Evolutionary conservation across 345 rosid genomes (phyloP), one percentile per base, ranked within the genome.

Genomic region (Arabidopsis thaliana): DNA sequence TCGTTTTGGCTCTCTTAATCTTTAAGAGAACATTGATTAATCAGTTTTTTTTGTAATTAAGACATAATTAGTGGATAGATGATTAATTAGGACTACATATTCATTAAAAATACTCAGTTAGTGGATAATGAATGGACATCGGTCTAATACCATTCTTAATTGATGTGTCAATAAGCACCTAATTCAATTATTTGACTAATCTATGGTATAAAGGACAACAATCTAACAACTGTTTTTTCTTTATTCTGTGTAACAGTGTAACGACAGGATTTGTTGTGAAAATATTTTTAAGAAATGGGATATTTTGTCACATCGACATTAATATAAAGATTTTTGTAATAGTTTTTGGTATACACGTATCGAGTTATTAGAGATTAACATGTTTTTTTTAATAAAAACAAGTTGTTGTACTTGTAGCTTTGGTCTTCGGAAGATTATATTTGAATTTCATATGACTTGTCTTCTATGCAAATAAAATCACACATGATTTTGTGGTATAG

Each of bases 141-240:
- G 32, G 32, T 28, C 32, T 28, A 28, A 28, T 22, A 71, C 33
- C 66, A 23, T 9, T 56, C 20, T 70, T 44, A 49, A n/a, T 71
- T 50, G 55, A 66, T 60, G 68, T 42, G 76, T 78, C 81, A 60
- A 78, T 42, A 59, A 59, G 52, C 77, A 78, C 77, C 81, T 78
- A 72, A 65, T 77, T 46, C 48, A 12, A 28, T 28, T 42, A 53
- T 70, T 56, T 58, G 67, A 71, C 50, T 77, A 77, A 9, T 70
- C 4, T 4, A 33, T 33, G 65, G 42, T 16, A 32, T 32, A 45
- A 28, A 45, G 25, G 66, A 57, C 78, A 57, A 25, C 23, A 67
- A 11, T 62, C 36, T 42, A 69, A 68, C 70, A 56, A 71, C 72
- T 71, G 61, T 56, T 0, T 4, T 53, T 0, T 58, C 5, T 46